phyloP scores from a whole-genome alignment of 148 eudicot genomes.

The Rhododendron molle region DNA sequence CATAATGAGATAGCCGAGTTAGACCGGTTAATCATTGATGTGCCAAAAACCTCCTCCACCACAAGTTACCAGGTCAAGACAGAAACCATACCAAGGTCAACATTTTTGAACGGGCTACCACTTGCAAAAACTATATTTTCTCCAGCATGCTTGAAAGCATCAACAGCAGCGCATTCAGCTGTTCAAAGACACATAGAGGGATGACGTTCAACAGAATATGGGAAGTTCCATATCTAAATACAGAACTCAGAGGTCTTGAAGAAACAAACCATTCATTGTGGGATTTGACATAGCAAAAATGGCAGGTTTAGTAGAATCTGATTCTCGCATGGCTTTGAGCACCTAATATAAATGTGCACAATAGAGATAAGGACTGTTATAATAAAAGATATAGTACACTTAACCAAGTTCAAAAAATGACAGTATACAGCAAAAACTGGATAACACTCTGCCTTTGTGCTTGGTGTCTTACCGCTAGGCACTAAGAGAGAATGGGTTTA shows the following conservation, averaged over 20 bases:
- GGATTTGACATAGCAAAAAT: slow-evolving; percentile 99
- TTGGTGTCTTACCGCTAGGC: background rate
- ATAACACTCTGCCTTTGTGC: background rate
- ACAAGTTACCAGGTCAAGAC: background rate
- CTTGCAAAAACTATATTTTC: slow-evolving; percentile 90
- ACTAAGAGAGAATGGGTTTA: background rate
- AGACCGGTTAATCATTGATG: background rate
- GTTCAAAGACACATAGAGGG: slow-evolving; percentile 17
- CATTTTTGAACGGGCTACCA: slow-evolving; percentile 94
- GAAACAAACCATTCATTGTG: slow-evolving; percentile 71
- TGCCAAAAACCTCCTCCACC: background rate
- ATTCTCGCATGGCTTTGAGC: slow-evolving; percentile 86
- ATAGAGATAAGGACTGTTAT: slow-evolving; percentile 1
- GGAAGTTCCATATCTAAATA: background rate
- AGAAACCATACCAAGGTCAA: slow-evolving; percentile 65
- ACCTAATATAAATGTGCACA: slow-evolving; percentile 43
- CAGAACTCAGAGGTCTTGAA: slow-evolving; percentile 5
- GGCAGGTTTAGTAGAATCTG: slow-evolving; percentile 83
- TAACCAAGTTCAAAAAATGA: background rate
- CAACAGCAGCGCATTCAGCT: slow-evolving; percentile 96
- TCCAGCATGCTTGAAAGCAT: slow-evolving; percentile 93
- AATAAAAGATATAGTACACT: background rate
- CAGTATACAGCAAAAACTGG: background rate
- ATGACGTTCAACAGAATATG: background rate
- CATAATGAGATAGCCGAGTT: background rate